Evolutionary conservation across 352 stramenopile genomes (phyloP).

Genomic region (Pythium insidiosum): DNA sequence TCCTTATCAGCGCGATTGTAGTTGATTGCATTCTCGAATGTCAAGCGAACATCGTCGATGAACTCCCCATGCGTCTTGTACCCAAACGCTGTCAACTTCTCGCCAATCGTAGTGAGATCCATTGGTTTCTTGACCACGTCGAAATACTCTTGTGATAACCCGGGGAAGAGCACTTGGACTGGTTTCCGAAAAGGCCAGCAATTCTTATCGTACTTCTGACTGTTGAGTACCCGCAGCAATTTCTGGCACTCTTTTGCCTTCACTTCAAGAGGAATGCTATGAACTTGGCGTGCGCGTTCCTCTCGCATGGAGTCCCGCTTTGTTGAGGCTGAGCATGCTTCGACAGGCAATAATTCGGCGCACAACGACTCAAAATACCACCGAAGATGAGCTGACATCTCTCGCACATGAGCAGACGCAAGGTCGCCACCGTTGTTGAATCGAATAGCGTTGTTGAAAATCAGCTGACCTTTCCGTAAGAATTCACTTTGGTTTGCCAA

Average conservation of each 20-base stretch:
- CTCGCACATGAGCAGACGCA: conserved; percentile 65
- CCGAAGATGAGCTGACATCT: conserved; percentile 69
- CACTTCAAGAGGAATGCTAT: conserved; percentile 48
- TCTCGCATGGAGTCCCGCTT: conserved; percentile 38
- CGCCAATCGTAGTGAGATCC: conserved; percentile 65
- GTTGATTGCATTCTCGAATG: conserved; percentile 77
- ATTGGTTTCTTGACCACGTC: conserved; percentile 78
- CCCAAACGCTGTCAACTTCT: conserved; percentile 56
- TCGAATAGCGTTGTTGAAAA: conserved; percentile 77
- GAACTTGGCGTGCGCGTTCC: conserved; percentile 47
- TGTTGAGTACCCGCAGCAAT: conserved; percentile 69
- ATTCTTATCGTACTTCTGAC: conserved; percentile 83
- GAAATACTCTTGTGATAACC: conserved; percentile 68
- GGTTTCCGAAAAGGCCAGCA: conserved; percentile 83
- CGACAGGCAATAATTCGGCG: conserved; percentile 31
- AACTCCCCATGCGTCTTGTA: conserved; percentile 82
- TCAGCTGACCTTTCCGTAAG: conserved; percentile 56
- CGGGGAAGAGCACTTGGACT: conserved; percentile 63
- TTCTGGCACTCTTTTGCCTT: conserved; percentile 82
- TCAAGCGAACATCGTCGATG: conserved; percentile 68
- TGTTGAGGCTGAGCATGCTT: too few relatives aligned
- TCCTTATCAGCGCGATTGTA: conserved; percentile 81
- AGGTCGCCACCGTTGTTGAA: conserved; percentile 75
- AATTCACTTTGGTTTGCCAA: conserved; percentile 41
- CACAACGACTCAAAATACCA: conserved; percentile 86